Conservation (phyloP, 345 rosid genomes). For the Orychophragmus violaceus region DNA sequence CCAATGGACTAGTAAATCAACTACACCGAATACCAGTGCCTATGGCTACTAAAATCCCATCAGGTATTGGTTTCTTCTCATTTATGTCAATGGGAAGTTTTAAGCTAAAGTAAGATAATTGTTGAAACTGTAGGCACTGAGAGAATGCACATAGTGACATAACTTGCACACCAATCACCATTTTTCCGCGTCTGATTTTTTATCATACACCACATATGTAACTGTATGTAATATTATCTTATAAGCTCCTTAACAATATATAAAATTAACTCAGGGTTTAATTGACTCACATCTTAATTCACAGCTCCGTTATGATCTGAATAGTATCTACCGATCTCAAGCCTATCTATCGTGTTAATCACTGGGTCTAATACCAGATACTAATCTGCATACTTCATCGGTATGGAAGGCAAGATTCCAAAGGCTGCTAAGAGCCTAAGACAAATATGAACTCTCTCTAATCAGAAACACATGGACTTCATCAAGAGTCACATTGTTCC, state of each 20-base stretch:
- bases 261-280: neutral
- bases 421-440: neutral
- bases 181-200: neutral
- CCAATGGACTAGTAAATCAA: no score
- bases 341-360: neutral
- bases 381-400: neutral
- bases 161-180: constrained; percentile 10
- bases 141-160: constrained; percentile 15
- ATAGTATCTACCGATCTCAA: neutral
- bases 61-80: no score
- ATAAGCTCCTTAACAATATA: neutral
- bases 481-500: neutral
- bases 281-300: no score
- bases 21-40: no score
- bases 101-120: neutral
- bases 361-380: neutral
- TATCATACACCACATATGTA: neutral
- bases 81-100: no score
- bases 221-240: constrained; percentile 7
- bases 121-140: constrained; percentile 3
- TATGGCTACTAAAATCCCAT: no score
- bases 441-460: neutral
- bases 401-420: neutral
- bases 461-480: neutral
- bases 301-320: no score